Percentiles rank a stretch among this genome's conserved stretches.
These are phyloP conservation scores for Excoecaria cochinchinensis DNA, from an alignment of 345 rosid genomes.

Conservation along the genomic window DNA sequence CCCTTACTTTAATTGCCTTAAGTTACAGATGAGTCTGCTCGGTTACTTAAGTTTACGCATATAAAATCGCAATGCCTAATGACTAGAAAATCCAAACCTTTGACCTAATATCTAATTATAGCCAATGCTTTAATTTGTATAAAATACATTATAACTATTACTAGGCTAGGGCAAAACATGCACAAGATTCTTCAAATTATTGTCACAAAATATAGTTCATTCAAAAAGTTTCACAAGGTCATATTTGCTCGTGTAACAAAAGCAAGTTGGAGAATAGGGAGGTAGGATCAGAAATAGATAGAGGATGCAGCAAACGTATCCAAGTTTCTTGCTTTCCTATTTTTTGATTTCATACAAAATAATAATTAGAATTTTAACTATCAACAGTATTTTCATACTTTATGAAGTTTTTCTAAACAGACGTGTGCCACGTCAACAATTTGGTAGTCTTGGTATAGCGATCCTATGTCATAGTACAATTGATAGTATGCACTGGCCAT, in stretches of 20 bases:
- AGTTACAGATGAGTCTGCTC: background rate
- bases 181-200: background rate
- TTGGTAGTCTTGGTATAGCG: background rate
- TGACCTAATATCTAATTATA: background rate
- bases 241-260: background rate
- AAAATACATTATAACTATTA: background rate
- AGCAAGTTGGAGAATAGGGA: background rate
- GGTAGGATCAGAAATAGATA: background rate
- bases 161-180: background rate
- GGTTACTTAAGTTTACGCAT: background rate
- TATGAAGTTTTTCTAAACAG: background rate
- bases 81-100: background rate
- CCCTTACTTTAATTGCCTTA: background rate
- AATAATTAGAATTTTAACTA: background rate
- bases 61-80: background rate
- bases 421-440: background rate
- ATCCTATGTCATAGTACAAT: background rate
- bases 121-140: background rate
- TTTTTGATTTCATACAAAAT: background rate
- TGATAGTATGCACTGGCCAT: background rate
- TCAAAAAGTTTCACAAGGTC: background rate
- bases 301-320: background rate
- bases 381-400: background rate
- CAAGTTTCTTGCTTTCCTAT: background rate
- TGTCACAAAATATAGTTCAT: background rate